phyloP scores from a whole-genome alignment of 768 basidiomycete species.

The Pleurotus tuoliensis region DNA sequence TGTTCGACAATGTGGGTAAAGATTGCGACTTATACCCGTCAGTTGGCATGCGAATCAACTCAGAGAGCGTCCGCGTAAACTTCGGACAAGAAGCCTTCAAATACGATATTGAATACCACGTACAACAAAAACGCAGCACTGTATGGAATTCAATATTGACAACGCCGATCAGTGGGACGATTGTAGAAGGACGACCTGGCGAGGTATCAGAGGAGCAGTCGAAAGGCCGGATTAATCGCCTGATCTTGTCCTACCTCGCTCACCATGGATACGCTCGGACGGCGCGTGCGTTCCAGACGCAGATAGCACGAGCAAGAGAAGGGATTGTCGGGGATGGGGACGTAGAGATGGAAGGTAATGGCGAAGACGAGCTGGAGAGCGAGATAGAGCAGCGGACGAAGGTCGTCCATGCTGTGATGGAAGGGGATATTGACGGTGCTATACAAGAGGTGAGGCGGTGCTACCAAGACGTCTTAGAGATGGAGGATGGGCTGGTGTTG shows the following conservation, averaged over 20 bases:
- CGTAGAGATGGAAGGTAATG: conserved; percentile 13
- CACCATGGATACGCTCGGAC: conserved; percentile 83
- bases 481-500: conserved; percentile 65
- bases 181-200: conserved; percentile 19
- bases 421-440: conserved; percentile 70
- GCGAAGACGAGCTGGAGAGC: conserved; percentile 29
- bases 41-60: conserved; percentile 79
- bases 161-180: conserved; percentile 41
- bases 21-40: conserved; percentile 74
- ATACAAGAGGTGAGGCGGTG: conserved; percentile 50
- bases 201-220: conserved; percentile 43
- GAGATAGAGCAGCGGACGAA: conserved; percentile 67
- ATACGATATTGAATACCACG: conserved; percentile 88
- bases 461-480: conserved; percentile 62
- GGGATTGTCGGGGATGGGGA: conserved; percentile 25
- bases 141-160: conserved; percentile 67
- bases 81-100: conserved; percentile 85
- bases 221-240: conserved; percentile 60
- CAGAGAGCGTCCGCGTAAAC: conserved; percentile 80
- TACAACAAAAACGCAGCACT: conserved; percentile 61
- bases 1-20: conserved; percentile 70
- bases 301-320: conserved; percentile 37
- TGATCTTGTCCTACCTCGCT: conserved; percentile 75
- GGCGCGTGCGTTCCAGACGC: conserved; percentile 61
- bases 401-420: conserved; percentile 64